These are phyloP conservation scores for Diplodia seriata DNA, from an alignment of 2,329 filamentous ascomycete species.

Conservation along the genomic window DNA sequence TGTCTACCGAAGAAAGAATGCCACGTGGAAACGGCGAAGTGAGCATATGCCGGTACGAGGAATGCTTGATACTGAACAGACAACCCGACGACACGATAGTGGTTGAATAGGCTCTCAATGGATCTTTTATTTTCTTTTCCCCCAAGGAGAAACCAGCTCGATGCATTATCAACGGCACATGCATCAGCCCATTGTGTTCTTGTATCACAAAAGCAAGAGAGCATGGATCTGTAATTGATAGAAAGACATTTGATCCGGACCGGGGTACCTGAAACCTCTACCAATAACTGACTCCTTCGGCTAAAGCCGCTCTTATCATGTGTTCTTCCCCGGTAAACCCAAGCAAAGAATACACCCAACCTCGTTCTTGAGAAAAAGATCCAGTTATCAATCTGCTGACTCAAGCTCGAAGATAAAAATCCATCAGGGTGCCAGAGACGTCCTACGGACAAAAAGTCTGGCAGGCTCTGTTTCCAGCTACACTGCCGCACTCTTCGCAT, in stretches of 20 bases:
- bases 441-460: neutral
- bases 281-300: neutral
- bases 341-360: neutral
- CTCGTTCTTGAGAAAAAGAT: neutral
- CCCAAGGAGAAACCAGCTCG: too few relatives aligned
- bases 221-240: too few relatives aligned
- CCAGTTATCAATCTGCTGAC: neutral
- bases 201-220: too few relatives aligned
- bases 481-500: neutral
- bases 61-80: neutral
- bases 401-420: neutral
- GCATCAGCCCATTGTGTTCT: too few relatives aligned
- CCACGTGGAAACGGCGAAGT: neutral
- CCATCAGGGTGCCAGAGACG: neutral
- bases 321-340: neutral
- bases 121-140: too few relatives aligned
- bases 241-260: too few relatives aligned
- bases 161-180: too few relatives aligned
- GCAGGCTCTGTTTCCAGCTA: neutral
- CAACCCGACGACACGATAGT: too few relatives aligned
- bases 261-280: neutral
- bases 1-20: neutral
- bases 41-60: neutral
- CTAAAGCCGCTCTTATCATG: neutral
- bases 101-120: too few relatives aligned